These are phyloP conservation scores for Phytophthora podocarpi DNA, from an alignment of 352 stramenopile species.

Conservation along the genomic window DNA sequence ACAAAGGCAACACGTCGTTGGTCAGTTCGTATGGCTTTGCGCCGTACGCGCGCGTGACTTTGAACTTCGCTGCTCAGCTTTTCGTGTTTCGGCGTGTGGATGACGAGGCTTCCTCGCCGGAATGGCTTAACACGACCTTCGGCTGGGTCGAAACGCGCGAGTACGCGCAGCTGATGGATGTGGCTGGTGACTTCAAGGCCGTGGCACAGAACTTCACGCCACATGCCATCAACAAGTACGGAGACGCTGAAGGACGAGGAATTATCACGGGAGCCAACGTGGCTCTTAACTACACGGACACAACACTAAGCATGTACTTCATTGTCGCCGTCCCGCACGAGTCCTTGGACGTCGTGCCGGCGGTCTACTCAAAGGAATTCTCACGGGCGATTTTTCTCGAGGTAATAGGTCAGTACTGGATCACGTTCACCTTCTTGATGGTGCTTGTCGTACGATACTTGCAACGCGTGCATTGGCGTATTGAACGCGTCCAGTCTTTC, in stretches of 20 bases:
- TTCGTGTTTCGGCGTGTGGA: conserved; percentile 76
- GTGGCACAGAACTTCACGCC: conserved; percentile 67
- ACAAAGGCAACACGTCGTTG: conserved; percentile 74
- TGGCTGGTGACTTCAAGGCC: conserved; percentile 65
- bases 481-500: conserved; percentile 81
- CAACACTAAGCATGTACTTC: conserved; percentile 85
- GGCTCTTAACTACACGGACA: conserved; percentile 55
- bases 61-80: conserved; percentile 77
- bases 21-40: conserved; percentile 51
- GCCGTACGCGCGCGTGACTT: conserved; percentile 67
- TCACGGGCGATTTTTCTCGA: conserved; percentile 58
- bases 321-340: conserved; percentile 71
- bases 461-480: conserved; percentile 76
- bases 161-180: conserved; percentile 67
- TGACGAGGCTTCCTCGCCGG: conserved; percentile 55
- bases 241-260: conserved; percentile 57
- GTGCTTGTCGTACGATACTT: conserved; percentile 64
- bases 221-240: conserved; percentile 76
- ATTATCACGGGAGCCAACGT: conserved; percentile 73
- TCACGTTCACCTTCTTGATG: conserved; percentile 54
- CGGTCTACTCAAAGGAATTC: conserved; percentile 83
- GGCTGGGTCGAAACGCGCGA: conserved; percentile 67
- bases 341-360: conserved; percentile 55
- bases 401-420: conserved; percentile 58
- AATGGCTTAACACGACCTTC: conserved; percentile 70